A percentile compares a stretch with the other conserved stretches of the same genome.
Conservation (phyloP, 257 asterid genomes). For the Solanum verrucosum region DNA sequence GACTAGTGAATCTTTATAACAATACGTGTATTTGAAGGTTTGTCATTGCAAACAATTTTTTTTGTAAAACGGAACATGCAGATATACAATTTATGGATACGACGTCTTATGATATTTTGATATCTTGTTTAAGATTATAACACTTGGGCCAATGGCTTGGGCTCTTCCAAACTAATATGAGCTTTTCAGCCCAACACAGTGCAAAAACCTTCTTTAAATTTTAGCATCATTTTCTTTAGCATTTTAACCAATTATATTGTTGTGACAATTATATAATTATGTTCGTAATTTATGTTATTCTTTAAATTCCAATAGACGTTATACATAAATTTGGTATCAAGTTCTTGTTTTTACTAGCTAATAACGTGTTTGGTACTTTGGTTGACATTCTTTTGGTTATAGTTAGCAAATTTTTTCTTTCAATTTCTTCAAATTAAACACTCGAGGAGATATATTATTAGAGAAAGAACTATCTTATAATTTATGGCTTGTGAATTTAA, state of each 20-base stretch:
- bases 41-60: neutral
- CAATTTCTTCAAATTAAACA: neutral
- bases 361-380: neutral
- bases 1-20: neutral
- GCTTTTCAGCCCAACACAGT: neutral
- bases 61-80: neutral
- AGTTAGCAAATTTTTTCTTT: neutral
- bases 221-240: neutral
- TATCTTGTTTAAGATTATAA: neutral
- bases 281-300: neutral
- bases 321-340: neutral
- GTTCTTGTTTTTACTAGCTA: neutral
- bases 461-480: neutral
- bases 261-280: neutral
- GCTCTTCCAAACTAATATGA: neutral
- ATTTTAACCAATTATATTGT: neutral
- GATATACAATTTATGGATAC: fast-evolving
- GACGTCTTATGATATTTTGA: neutral
- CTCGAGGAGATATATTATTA: neutral
- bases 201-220: neutral
- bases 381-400: neutral
- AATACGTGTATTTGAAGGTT: neutral
- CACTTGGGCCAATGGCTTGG: neutral
- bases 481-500: neutral
- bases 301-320: neutral